phyloP scores from a whole-genome alignment of 495 filamentous ascomycete genomes.

The Usnea hakonensis region DNA sequence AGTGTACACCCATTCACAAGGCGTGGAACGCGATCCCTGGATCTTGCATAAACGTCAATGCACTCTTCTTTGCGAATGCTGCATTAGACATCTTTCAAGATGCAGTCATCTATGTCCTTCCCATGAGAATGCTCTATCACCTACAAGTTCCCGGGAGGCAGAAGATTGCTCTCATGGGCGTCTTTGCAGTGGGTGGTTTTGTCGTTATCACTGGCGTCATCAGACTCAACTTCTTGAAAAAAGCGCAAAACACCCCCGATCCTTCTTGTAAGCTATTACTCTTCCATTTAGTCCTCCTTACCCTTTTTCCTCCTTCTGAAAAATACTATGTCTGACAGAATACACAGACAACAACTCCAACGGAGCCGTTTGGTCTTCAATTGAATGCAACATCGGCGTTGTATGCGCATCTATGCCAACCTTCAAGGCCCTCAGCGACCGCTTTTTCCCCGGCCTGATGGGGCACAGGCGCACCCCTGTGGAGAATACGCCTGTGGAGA shows the following conservation, averaged over 20 bases:
- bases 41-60: slow-evolving; percentile 1
- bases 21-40: background rate
- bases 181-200: slow-evolving; percentile 1
- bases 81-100: slow-evolving; percentile 6
- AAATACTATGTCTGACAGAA: background rate
- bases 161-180: background rate
- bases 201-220: slow-evolving; percentile 5
- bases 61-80: slow-evolving; percentile 8
- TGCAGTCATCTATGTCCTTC: slow-evolving; percentile 1
- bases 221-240: background rate
- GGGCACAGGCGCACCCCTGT: background rate
- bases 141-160: background rate
- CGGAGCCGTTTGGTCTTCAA: background rate
- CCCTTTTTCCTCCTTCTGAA: background rate
- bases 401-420: slow-evolving; percentile 3
- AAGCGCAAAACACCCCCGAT: slow-evolving; percentile 4
- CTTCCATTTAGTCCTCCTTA: too few species aligned
- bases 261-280: background rate
- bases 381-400: slow-evolving; percentile 5
- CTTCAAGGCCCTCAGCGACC: slow-evolving; percentile 2
- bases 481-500: background rate
- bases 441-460: background rate
- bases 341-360: background rate
- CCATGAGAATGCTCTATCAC: slow-evolving; percentile 2
- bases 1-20: slow-evolving; percentile 4